Percentiles rank a stretch among this genome's conserved stretches.
These are phyloP conservation scores for Fraxinus quadrangulata DNA, from an alignment of 257 asterid genomes.

Conservation along the genomic window DNA sequence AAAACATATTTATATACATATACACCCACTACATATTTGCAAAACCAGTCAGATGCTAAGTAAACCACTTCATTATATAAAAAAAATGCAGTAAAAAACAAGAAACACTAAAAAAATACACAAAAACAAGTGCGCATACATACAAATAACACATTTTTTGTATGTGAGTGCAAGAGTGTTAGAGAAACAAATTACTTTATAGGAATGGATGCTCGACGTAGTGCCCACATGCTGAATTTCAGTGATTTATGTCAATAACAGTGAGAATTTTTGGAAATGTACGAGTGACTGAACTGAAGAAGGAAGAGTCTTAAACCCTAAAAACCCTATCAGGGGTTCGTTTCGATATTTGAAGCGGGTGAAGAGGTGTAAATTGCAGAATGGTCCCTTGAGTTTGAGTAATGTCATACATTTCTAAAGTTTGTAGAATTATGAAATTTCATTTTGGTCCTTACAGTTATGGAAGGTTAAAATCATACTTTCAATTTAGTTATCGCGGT, in stretches of 20 bases:
- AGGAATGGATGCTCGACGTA: slow-evolving; percentile 41
- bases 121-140: background rate
- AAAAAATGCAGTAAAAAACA: background rate
- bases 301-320: background rate
- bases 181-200: slow-evolving; percentile 29
- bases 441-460: background rate
- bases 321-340: background rate
- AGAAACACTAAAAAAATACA: background rate
- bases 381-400: background rate
- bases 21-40: background rate
- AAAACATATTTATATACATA: background rate
- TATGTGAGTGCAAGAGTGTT: background rate
- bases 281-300: background rate
- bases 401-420: background rate
- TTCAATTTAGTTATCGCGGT: background rate
- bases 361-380: background rate
- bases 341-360: background rate
- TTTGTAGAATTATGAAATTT: background rate
- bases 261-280: background rate
- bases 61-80: background rate
- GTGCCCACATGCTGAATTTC: slow-evolving; percentile 39
- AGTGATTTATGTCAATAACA: background rate
- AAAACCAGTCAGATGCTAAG: background rate
- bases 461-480: background rate
- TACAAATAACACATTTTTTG: background rate